Conservation (phyloP, 371 early-diverging fungal genomes). For the Apophysomyces trapeziformis region DNA sequence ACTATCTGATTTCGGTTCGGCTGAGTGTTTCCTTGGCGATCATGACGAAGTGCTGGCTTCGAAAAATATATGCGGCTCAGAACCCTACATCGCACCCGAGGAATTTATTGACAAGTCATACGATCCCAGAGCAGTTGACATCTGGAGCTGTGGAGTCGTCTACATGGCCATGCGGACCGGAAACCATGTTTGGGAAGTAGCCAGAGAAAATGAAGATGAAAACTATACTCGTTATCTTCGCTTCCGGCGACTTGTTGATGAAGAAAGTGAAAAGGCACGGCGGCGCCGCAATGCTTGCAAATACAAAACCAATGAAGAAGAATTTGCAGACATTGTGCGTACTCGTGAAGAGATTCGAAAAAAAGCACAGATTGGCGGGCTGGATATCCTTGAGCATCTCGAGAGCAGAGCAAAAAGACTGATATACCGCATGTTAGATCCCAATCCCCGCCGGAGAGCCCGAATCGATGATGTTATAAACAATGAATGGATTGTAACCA, state of each 20-base stretch:
- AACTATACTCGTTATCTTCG: conserved; percentile 31
- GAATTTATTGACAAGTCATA: conserved; percentile 34
- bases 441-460: conserved; percentile 72
- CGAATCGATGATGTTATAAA: background rate
- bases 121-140: conserved; percentile 43
- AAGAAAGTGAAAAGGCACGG: conserved; percentile 15
- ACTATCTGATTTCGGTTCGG: conserved; percentile 86
- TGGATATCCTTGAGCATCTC: conserved; percentile 29
- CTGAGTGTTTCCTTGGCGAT: conserved; percentile 46
- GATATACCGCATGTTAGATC: conserved; percentile 81
- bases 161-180: conserved; percentile 43
- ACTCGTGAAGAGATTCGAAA: conserved; percentile 18
- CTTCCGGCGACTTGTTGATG: conserved; percentile 15
- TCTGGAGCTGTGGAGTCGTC: conserved; percentile 48
- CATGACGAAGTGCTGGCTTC: conserved; percentile 30
- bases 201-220: conserved; percentile 31
- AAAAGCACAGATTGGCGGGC: conserved; percentile 22
- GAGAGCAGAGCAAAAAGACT: conserved; percentile 30
- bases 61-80: conserved; percentile 60
- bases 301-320: conserved; percentile 8
- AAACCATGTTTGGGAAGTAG: conserved; percentile 38
- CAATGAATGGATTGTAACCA: background rate
- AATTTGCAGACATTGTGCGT: conserved; percentile 8
- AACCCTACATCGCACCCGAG: conserved; percentile 66
- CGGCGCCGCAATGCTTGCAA: conserved; percentile 34